A percentile compares a stretch with the other conserved stretches of the same genome.
phyloP scores from a whole-genome alignment of 2,329 filamentous ascomycete species.

The Beauveria sp. region DNA sequence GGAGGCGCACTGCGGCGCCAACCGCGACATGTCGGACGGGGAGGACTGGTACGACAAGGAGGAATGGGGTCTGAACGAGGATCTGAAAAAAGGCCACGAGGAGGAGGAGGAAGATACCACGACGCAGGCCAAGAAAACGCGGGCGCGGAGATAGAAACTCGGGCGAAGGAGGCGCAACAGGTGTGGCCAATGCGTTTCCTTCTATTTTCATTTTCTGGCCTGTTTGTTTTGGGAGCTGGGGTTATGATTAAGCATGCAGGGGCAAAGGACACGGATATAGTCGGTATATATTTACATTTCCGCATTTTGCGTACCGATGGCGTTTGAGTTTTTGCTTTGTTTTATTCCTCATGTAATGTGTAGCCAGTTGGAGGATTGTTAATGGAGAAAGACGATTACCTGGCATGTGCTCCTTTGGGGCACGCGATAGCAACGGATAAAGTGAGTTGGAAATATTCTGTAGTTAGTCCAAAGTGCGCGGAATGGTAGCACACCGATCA shows the following conservation, averaged over 20 bases:
- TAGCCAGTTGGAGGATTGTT: neutral
- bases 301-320: neutral
- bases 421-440: neutral
- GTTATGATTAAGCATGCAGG: neutral
- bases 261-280: neutral
- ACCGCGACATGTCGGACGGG: slow-evolving; percentile 73
- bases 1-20: slow-evolving; percentile 60
- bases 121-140: slow-evolving; percentile 53
- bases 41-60: slow-evolving; percentile 86
- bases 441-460: neutral
- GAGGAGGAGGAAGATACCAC: slow-evolving; percentile 68
- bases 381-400: neutral
- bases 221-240: neutral
- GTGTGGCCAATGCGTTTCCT: neutral
- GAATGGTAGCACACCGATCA: neutral
- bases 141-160: slow-evolving; percentile 38
- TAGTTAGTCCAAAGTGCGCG: neutral
- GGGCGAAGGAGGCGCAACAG: neutral
- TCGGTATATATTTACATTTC: neutral
- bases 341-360: too few species aligned
- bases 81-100: slow-evolving; percentile 73
- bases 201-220: neutral
- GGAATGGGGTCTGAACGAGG: slow-evolving; percentile 67
- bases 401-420: neutral
- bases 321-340: neutral